Base-by-base conservation (phyloP, 495 filamentous ascomycete genomes). In the Penicillium macrosclerotiorum region DNA sequence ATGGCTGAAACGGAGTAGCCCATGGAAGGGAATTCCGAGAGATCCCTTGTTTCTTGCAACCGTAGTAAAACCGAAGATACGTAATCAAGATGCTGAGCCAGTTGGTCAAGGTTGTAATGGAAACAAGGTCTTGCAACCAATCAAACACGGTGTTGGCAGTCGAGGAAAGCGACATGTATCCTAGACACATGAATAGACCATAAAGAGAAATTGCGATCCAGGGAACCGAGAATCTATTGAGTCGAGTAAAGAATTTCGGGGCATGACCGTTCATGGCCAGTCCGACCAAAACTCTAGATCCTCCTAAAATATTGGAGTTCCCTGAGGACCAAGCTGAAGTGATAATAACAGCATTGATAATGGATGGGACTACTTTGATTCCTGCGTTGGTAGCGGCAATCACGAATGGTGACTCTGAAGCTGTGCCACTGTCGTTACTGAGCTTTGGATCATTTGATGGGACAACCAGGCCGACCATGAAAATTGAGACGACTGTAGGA, bases 191-290 rank as follows among this genome's bases (percentile, higher is more conserved):
- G 55, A 81, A 79, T 3, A 64, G 53, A 1, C 42, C 63, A 5
- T 70, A 64, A 29, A 79, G 74, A 14, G 75, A 49, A 9, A 73
- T 51, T 0, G 81, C 76, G 27, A 72, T 65, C 42, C 77, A 82
- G 1, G 82, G 81, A 12, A 82, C 76, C 25, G 80, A 79, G 60
- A 76, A 78, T 8, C 73, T 75, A 42, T 75, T 85, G n/a, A 77
- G 79, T 4, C 69, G 60, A 18, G 76, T 65, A 51, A 83, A 71
- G 27, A 72, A 33, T 1, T 47, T 54, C 0, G 73, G 71, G 0
- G 69, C 71, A 24, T 71, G 66, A 1, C 67, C 61, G n/a, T 73
- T 54, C 5, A 57, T 29, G n/a, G 71, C 68, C 52, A 74, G 59
- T 11, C 71, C 59, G 25, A 69, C 73, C 1, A 79, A 49, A 17